Evolutionary conservation across 345 rosid genomes (phyloP), one percentile per base, ranked within the genome.

Genomic region (Rhodamnia rubescens): DNA sequence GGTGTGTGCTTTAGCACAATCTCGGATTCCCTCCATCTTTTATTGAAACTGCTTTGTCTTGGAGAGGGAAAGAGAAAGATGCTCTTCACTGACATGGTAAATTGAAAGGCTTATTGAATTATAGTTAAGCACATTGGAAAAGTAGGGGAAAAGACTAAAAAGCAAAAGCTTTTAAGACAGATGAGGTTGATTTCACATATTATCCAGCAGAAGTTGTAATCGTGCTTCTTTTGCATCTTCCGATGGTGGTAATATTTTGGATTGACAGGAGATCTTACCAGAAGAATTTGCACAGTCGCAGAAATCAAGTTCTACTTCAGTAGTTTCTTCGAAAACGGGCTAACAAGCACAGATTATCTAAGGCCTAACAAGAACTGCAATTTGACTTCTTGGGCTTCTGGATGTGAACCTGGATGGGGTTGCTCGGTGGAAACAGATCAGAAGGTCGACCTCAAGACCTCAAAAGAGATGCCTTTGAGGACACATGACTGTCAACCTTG

Each of bases 371-470:
- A 88, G 83, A 96, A 95, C 90, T 96, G 99, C 89, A 96, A 96
- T 87, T 90, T 94, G 88, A 88, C 88, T 55, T 90, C 91, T 80
- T 96, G 99, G 99, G 89, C 85, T 53, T n/a, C 92, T 4, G 98
- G 99, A 78, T 95, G 99, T 83, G 99, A 96, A 85, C 99, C 98
- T 18, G 98, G 99, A 82, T 96, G 99, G 99, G 94, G 94, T 86
- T 96, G 99, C 83, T 84, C 85, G 59, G 88, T 93, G 14, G 88
- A 88, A n/a, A 83, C 83, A 69, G 86, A 85, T 36, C 84, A 89
- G 85, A 87, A 54, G 5, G 85, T 90, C 82, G 96, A 93, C 57
- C 86, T 95, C 14, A 91, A 87, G 84, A 89, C 91, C 89, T 84
- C 59, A 1, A 91, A 89, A 78, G 81, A 80, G 69, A 88, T 96